Evolutionary conservation across 2,329 filamentous ascomycete genomes (phyloP), one percentile per base, ranked within the genome.

Genomic region (Neurospora sp.): DNA sequence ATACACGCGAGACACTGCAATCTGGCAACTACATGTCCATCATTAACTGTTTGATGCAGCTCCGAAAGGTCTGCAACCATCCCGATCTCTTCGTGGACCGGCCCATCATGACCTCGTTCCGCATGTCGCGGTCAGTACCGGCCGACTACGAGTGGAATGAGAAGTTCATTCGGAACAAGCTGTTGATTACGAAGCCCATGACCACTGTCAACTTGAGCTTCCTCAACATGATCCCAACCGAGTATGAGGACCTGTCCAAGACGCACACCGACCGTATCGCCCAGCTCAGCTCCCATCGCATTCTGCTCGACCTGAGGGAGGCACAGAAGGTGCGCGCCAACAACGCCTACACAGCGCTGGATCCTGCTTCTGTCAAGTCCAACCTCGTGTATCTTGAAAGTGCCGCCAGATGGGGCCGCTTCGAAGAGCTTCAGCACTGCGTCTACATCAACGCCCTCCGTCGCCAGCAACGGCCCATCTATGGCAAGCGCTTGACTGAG

Each of bases 51-150:
- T 83, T 99, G 68, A 97, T 99, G 93, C 96, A 97, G 78, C 84
- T 99, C 68, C 89, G 96, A 67, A 97, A 98, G 79, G 96, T 99
- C 68, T 99, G 96, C 85, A 99, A 99, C 75, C 96, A 99, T 77
- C 96, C 96, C 0, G 96, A 99, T 80, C 85, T 99, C 8, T 99
- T 99, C 76, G 92, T 98, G 74, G 97, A 97, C 71, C 89, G 96
- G 17, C 94, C 93, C 0, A 98, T 99, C 76, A 96, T 97, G 81
- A 99, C 95, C 0, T 98, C 96, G 1, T 97, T 97, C 79, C 92
- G 93, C 3, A 97, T 98, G 91, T 85, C 88, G 36, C 91, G 86
- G 73, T 96, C 94, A 2, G 89, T 93, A 2, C 83, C 89, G 8
- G 88, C 91, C 2, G 88, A 91, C 41, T 98, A 90, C 76, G 89